A percentile compares a stretch with the other conserved stretches of the same genome.
phyloP scores from a whole-genome alignment of 306 rosid species.

The Castanea sativa region DNA sequence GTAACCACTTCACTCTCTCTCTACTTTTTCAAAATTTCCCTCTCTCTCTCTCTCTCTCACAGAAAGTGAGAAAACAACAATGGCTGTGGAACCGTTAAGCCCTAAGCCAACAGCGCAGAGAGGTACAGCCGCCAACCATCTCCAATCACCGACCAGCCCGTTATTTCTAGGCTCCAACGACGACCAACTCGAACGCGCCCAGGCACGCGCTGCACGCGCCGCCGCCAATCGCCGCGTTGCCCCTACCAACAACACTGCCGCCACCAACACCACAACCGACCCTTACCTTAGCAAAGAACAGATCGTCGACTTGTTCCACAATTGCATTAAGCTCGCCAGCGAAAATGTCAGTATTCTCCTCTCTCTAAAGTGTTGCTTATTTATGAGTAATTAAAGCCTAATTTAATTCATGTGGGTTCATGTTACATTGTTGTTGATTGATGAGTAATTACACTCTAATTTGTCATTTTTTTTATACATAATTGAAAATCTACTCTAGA shows the following conservation, averaged over 20 bases:
- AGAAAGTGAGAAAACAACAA: neutral
- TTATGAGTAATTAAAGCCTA: neutral
- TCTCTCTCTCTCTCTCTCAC: neutral
- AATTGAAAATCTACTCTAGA: too few relatives aligned
- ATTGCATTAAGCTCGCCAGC: constrained; percentile 61
- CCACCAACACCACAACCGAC: too few relatives aligned
- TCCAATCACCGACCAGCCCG: constrained; percentile 60
- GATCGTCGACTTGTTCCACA: constrained; percentile 48
- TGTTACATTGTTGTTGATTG: neutral
- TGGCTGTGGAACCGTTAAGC: constrained; percentile 34
- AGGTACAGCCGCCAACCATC: constrained; percentile 31
- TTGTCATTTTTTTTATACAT: neutral
- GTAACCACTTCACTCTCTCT: neutral
- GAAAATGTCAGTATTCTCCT: constrained; percentile 41
- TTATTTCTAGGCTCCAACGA: constrained; percentile 54
- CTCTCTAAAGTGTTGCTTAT: neutral
- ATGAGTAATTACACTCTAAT: neutral
- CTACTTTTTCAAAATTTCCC: neutral
- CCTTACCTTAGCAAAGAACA: constrained; percentile 36
- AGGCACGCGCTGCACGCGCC: constrained; percentile 54
- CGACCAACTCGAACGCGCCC: constrained; percentile 52
- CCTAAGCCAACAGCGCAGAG: constrained; percentile 41
- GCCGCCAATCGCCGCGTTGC: constrained; percentile 48
- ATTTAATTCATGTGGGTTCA: too few relatives aligned
- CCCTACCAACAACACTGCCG: constrained; percentile 3